A percentile compares a stretch with the other conserved stretches of the same genome.
Conservation (phyloP, 768 basidiomycete species). For the Boletus vermiculosoides region DNA sequence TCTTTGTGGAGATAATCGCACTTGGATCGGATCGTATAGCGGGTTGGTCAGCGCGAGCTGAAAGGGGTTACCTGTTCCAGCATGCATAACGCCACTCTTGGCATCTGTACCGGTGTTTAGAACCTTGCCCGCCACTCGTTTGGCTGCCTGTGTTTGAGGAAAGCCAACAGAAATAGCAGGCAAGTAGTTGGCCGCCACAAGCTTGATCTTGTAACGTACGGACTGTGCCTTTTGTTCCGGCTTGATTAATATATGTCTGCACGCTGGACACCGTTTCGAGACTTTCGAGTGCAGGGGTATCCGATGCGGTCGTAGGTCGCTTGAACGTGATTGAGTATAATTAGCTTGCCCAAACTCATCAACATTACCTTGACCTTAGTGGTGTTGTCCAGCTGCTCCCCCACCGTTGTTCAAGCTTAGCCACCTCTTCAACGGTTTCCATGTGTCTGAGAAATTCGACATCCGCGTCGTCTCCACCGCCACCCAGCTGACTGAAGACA, state of each 20-base stretch:
- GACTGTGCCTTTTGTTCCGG: conserved; percentile 97
- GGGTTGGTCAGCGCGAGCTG: conserved; percentile 93
- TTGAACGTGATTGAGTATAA: conserved; percentile 32
- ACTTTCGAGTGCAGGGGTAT: conserved; percentile 92
- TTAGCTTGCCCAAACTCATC: not conserved
- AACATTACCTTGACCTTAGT: conserved; percentile 55
- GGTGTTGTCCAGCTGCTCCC: conserved; percentile 73
- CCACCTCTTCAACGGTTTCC: conserved; percentile 60
- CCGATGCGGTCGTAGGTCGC: conserved; percentile 82
- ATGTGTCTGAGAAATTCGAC: conserved; percentile 68
- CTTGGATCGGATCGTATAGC: conserved; percentile 91
- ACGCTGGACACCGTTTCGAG: conserved; percentile 92
- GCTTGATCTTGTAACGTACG: conserved; percentile 94
- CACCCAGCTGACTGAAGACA: conserved; percentile 49
- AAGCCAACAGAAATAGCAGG: conserved; percentile 77
- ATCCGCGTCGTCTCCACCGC: conserved; percentile 66
- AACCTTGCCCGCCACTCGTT: conserved; percentile 39
- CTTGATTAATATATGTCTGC: conserved; percentile 96
- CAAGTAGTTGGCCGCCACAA: conserved; percentile 92
- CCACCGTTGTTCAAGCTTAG: conserved; percentile 79
- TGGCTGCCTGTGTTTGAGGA: conserved; percentile 50
- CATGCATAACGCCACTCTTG: conserved; percentile 49
- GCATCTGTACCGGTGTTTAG: conserved; percentile 37
- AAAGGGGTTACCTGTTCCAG: conserved; percentile 81
- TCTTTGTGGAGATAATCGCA: conserved; percentile 79